Evolutionary conservation across 1,139 yeast species (phyloP).

Genomic region (Meyerozyma sp.): DNA sequence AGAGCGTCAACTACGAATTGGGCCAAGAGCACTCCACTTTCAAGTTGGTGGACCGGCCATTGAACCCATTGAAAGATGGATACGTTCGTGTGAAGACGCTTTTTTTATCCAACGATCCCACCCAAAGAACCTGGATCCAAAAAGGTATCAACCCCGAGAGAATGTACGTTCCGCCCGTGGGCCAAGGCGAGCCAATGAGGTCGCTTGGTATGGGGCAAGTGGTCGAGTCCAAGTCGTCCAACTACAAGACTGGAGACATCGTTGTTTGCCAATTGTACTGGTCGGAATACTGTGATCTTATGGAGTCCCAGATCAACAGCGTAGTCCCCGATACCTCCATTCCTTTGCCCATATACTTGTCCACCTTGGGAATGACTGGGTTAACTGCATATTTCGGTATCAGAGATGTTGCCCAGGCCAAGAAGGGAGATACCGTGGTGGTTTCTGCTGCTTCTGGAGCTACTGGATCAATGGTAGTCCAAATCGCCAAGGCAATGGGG

Average conservation of each 20-base stretch:
- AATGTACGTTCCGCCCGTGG: slow-evolving; percentile 16
- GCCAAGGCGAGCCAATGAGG: slow-evolving; percentile 16
- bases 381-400: slow-evolving; percentile 27
- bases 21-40: slow-evolving; percentile 29
- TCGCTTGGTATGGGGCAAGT: slow-evolving; percentile 19
- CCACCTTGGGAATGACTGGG: slow-evolving; percentile 34
- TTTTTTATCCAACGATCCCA: slow-evolving; percentile 24
- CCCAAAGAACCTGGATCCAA: slow-evolving; percentile 23
- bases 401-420: slow-evolving; percentile 18
- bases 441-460: slow-evolving; percentile 32
- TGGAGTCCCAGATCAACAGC: slow-evolving; percentile 15
- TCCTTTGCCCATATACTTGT: slow-evolving; percentile 36
- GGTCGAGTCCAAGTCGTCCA: slow-evolving; percentile 17
- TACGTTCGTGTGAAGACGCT: slow-evolving; percentile 15
- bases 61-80: slow-evolving; percentile 21
- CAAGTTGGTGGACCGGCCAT: slow-evolving; percentile 18
- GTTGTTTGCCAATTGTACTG: slow-evolving; percentile 22
- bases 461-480: slow-evolving; percentile 27
- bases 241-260: slow-evolving; percentile 16
- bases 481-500: slow-evolving; percentile 23
- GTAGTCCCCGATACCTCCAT: slow-evolving; percentile 17
- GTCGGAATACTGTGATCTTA: slow-evolving; percentile 24
- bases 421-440: slow-evolving; percentile 20
- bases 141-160: slow-evolving; percentile 14
- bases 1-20: slow-evolving; percentile 19